A percentile compares a stretch with the other conserved stretches of the same genome.
Evolutionary conservation across 129 eudicot species (phyloP).

Genomic region (Rutidosis leptorrhynchoides): DNA sequence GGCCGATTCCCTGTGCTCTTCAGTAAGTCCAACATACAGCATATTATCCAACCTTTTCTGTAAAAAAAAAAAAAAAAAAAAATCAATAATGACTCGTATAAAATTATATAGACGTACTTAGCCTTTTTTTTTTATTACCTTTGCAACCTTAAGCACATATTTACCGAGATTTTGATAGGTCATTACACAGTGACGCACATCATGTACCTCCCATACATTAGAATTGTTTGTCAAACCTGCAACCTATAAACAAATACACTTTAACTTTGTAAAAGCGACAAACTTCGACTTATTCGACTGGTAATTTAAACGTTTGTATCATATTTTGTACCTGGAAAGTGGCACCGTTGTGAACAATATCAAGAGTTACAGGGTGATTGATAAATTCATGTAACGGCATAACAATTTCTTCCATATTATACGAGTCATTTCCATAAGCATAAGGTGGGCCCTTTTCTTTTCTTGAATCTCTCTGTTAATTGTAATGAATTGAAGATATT

Average conservation of each 20-base stretch:
- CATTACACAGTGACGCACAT: slow-evolving; percentile 84
- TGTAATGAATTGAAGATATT: slow-evolving; percentile 8
- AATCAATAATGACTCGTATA: neutral
- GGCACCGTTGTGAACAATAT: slow-evolving; percentile 92
- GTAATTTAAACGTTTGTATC: neutral
- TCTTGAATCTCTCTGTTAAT: slow-evolving; percentile 72
- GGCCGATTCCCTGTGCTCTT: slow-evolving; percentile 84
- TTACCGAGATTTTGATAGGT: slow-evolving; percentile 67
- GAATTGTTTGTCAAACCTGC: slow-evolving; percentile 94
- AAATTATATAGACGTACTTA: neutral
- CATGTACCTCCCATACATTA: slow-evolving; percentile 53
- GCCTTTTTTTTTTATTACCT: slow-evolving; percentile 45
- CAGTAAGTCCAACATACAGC: slow-evolving; percentile 94
- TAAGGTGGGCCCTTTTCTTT: slow-evolving; percentile 34
- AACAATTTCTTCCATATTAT: slow-evolving; percentile 69
- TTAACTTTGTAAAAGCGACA: slow-evolving; percentile 13
- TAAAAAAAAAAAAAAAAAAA: slow-evolving; percentile 33
- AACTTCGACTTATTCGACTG: slow-evolving; percentile 6
- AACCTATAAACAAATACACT: slow-evolving; percentile 40
- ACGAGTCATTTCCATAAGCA: slow-evolving; percentile 50
- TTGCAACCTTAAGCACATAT: slow-evolving; percentile 87
- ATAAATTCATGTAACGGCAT: slow-evolving; percentile 82
- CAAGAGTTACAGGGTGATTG: slow-evolving; percentile 67
- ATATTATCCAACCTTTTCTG: slow-evolving; percentile 93
- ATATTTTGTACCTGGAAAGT: slow-evolving; percentile 77